phyloP scores from a whole-genome alignment of 108 stramenopile genomes.

The Cyclostephanos invisitatus region DNA sequence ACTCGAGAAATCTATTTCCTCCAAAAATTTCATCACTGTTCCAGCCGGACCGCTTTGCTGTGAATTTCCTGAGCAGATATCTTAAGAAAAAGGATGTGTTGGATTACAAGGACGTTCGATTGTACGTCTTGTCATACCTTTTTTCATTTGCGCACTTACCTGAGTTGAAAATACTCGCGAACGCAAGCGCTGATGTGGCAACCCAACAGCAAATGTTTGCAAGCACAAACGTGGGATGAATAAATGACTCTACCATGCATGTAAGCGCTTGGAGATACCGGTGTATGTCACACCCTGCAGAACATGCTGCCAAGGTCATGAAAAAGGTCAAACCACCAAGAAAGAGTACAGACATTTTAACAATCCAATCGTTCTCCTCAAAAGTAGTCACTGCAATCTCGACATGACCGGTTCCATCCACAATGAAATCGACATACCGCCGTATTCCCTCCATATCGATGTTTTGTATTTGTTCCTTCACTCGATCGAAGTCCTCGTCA shows the following conservation, averaged over 20 bases:
- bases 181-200: slow-evolving; percentile 25
- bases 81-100: slow-evolving; percentile 10
- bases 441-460: slow-evolving; percentile 28
- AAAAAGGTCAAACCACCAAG: slow-evolving; percentile 26
- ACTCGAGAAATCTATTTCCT: slow-evolving; percentile 7
- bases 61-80: slow-evolving; percentile 36
- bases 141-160: slow-evolving; percentile 14
- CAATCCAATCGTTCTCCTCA: slow-evolving; percentile 43
- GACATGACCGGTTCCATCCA: slow-evolving; percentile 21
- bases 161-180: slow-evolving; percentile 33
- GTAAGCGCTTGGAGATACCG: slow-evolving; percentile 17
- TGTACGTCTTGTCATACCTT: not conserved
- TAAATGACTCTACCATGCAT: slow-evolving; percentile 19
- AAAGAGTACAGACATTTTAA: slow-evolving; percentile 29
- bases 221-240: slow-evolving; percentile 36
- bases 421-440: slow-evolving; percentile 13
- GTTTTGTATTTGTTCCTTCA: slow-evolving; percentile 27
- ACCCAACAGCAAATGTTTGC: slow-evolving; percentile 22
- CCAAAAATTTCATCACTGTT: slow-evolving; percentile 26
- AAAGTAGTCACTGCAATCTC: slow-evolving; percentile 23
- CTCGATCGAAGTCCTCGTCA: slow-evolving; percentile 18
- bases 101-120: not conserved
- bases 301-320: slow-evolving; percentile 26
- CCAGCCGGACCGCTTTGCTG: slow-evolving; percentile 27
- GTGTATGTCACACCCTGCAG: slow-evolving; percentile 6